A percentile compares a stretch with the other conserved stretches of the same genome.
These are phyloP conservation scores for Fusarium oligoseptatum DNA, from an alignment of 2,329 filamentous ascomycete species.

Conservation along the genomic window DNA sequence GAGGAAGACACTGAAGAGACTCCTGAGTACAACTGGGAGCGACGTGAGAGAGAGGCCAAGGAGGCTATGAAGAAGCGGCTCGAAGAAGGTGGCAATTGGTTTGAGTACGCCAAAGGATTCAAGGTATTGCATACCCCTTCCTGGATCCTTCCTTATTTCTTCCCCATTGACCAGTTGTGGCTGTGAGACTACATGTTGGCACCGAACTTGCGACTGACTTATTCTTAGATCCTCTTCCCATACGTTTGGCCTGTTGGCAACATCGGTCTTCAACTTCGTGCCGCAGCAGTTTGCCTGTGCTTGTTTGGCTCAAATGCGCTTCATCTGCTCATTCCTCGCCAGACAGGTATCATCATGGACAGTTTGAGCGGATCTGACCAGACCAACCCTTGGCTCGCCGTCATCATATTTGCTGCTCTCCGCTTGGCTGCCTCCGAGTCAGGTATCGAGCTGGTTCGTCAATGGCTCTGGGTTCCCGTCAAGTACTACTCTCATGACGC, in stretches of 20 bases:
- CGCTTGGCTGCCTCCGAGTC: conserved; percentile 67
- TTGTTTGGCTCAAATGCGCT: conserved; percentile 78
- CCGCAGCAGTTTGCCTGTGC: conserved; percentile 75
- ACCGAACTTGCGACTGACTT: not conserved
- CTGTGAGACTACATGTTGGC: too few relatives aligned
- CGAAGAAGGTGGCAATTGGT: conserved; percentile 82
- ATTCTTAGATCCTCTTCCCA: conserved; percentile 75
- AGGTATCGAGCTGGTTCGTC: conserved; percentile 65
- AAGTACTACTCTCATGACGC: conserved; percentile 69
- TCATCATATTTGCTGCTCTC: conserved; percentile 64
- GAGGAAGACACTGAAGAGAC: conserved; percentile 55
- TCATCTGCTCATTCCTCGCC: conserved; percentile 83
- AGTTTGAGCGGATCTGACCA: conserved; percentile 67
- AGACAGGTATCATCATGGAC: conserved; percentile 84
- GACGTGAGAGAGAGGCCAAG: conserved; percentile 64
- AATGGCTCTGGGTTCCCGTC: conserved; percentile 70
- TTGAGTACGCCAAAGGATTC: conserved; percentile 82
- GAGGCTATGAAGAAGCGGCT: conserved; percentile 76
- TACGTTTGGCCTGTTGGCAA: conserved; percentile 83
- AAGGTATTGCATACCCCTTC: conserved; percentile 55
- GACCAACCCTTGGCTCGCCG: conserved; percentile 65
- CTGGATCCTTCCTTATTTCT: not conserved
- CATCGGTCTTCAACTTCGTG: conserved; percentile 74
- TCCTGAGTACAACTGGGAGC: conserved; percentile 68
- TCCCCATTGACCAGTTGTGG: not conserved